Evolutionary conservation across 768 basidiomycete genomes (phyloP).

Genomic region (Leucocoprinus leucothites): DNA sequence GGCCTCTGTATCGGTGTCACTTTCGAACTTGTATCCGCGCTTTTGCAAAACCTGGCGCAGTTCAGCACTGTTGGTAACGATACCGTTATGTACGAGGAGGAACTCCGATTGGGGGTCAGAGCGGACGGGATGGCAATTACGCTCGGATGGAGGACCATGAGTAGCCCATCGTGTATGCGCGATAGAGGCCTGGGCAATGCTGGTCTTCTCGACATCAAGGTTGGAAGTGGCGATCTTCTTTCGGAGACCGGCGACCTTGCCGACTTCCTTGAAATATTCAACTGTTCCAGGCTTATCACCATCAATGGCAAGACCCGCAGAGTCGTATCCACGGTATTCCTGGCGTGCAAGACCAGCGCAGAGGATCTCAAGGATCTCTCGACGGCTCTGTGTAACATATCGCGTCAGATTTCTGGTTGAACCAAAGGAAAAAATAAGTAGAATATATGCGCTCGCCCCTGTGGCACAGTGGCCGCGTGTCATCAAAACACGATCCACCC

Average conservation of each 20-base stretch:
- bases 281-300: constrained; percentile 80
- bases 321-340: constrained; percentile 98
- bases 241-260: constrained; percentile 92
- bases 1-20: constrained; percentile 97
- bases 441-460: neutral
- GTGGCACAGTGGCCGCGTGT: neutral
- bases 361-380: constrained; percentile 88
- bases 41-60: constrained; percentile 92
- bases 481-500: neutral
- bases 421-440: constrained; percentile 1
- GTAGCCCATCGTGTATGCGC: constrained; percentile 99
- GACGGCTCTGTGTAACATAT: constrained; percentile 61
- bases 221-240: constrained; percentile 77
- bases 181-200: constrained; percentile 88
- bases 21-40: constrained; percentile 90
- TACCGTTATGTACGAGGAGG: constrained; percentile 96
- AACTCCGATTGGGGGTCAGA: constrained; percentile 83
- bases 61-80: constrained; percentile 91
- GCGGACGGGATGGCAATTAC: constrained; percentile 94
- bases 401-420: constrained; percentile 11
- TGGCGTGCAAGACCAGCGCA: constrained; percentile 89
- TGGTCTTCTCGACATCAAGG: constrained; percentile 73
- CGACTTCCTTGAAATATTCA: constrained; percentile 94
- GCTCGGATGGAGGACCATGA: constrained; percentile 83
- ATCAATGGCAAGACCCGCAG: constrained; percentile 87